Evolutionary conservation across 2,329 filamentous ascomycete species (phyloP).

Genomic region (Diaporthe eres): DNA sequence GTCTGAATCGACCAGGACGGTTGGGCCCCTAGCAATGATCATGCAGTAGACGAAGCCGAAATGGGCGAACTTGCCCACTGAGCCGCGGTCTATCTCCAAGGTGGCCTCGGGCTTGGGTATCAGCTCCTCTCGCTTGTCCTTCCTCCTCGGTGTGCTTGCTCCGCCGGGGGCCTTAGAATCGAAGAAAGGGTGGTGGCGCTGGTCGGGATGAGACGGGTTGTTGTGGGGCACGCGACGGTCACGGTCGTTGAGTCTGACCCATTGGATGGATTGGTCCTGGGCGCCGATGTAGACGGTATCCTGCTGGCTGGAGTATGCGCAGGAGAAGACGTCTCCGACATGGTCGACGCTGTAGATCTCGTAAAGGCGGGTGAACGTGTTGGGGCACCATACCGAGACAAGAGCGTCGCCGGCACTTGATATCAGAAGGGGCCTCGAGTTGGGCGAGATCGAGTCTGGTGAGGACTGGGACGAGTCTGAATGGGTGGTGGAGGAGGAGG

Average conservation of each 20-base stretch:
- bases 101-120: slow-evolving; percentile 70
- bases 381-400: slow-evolving; percentile 92
- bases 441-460: slow-evolving; percentile 67
- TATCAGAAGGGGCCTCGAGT: slow-evolving; percentile 77
- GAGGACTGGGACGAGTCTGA: slow-evolving; percentile 5
- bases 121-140: slow-evolving; percentile 68
- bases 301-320: slow-evolving; percentile 85
- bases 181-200: slow-evolving; percentile 89
- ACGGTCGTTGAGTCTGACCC: slow-evolving; percentile 82
- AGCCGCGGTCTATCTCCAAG: slow-evolving; percentile 84
- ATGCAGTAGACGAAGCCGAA: slow-evolving; percentile 98
- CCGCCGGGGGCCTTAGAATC: slow-evolving; percentile 91
- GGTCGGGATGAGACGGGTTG: slow-evolving; percentile 79
- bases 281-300: slow-evolving; percentile 92
- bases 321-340: slow-evolving; percentile 94
- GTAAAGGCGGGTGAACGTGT: slow-evolving; percentile 81
- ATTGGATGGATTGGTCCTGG: slow-evolving; percentile 96
- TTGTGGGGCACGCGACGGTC: slow-evolving; percentile 71
- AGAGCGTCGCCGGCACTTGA: slow-evolving; percentile 95
- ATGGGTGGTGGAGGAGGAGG: slow-evolving; percentile 61
- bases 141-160: slow-evolving; percentile 80
- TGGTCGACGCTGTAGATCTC: slow-evolving; percentile 95
- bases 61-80: slow-evolving; percentile 91
- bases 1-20: slow-evolving; percentile 76
- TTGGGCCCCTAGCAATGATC: slow-evolving; percentile 82